These are phyloP conservation scores for Neofusicoccum cordaticola DNA, from an alignment of 2,329 filamentous ascomycete species.

Conservation along the genomic window DNA sequence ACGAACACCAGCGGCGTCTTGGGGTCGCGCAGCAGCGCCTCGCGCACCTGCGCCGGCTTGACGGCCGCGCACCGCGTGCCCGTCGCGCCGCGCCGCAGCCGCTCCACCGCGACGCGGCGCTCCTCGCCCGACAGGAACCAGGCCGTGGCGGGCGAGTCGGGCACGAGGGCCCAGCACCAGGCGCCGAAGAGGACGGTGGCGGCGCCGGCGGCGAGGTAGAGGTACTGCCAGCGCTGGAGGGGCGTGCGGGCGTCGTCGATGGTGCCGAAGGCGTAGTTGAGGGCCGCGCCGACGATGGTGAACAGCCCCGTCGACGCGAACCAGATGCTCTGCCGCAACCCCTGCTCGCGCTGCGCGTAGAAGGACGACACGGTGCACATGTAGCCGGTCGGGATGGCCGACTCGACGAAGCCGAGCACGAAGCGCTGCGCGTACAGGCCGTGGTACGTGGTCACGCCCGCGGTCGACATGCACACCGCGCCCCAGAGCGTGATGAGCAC, in stretches of 20 bases:
- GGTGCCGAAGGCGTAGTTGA: constrained; percentile 32
- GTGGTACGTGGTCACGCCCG: constrained; percentile 57
- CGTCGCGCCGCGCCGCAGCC: constrained; percentile 61
- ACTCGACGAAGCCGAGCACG: constrained; percentile 56
- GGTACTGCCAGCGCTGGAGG: constrained; percentile 64
- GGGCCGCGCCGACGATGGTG: constrained; percentile 25
- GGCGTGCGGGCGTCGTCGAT: constrained; percentile 27
- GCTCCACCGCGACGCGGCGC: constrained; percentile 62
- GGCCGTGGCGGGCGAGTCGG: constrained; percentile 63
- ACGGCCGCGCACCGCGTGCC: constrained; percentile 61
- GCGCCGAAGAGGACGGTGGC: constrained; percentile 64
- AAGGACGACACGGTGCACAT: constrained; percentile 51
- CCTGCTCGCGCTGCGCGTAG: constrained; percentile 43
- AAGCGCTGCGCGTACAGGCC: constrained; percentile 60
- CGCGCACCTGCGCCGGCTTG: constrained; percentile 58
- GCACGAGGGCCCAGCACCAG: constrained; percentile 60
- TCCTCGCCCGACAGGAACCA: constrained; percentile 67
- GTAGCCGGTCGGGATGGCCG: constrained; percentile 56
- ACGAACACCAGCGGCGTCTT: constrained; percentile 64
- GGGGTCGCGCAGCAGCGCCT: constrained; percentile 54
- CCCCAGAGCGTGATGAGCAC: constrained; percentile 65
- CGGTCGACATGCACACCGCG: constrained; percentile 65
- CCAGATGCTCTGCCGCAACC: constrained; percentile 29
- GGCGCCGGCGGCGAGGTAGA: constrained; percentile 64
- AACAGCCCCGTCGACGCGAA: constrained; percentile 27